Evolutionary conservation across 2,329 filamentous ascomycete genomes (phyloP), one percentile per base, ranked within the genome.

Genomic region (Penicillium brasilianum): DNA sequence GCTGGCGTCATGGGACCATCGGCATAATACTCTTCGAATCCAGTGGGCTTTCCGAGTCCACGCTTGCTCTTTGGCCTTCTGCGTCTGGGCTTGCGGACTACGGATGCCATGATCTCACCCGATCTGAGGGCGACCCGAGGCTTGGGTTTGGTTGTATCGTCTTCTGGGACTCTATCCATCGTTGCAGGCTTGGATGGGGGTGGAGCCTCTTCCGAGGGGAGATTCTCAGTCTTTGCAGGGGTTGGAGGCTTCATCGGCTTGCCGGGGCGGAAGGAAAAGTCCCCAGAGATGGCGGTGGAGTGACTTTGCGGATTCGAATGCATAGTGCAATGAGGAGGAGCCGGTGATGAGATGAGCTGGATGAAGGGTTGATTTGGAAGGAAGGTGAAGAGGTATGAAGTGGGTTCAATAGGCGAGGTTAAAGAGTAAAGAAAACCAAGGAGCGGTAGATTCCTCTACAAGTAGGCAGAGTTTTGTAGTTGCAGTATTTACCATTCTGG

Each of bases 21-120:
- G 13, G 90, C 88, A 72, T 87, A 95, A 74, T 87, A 92, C 63
- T 93, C 89, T 85, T 93, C 91, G 60, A 93, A 93, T 0, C 91
- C 53, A n/a, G 50, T 53, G 14, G 50, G 50, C 20, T 53, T 53
- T 2, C 34, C 69, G 43, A 51, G 50, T 53, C 78, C 78, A 52
- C 77, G 73, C 65, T 80, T 71, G 62, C 75, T 76, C 57, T 76
- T 78, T n/a, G 79, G 69, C 44, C 73, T 76, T 11, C 44, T 69
- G 48, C 72, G 76, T 55, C 64, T 76, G 59, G 69, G 76, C 57
- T 75, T 78, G 50, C 74, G 77, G 30, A 28, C 25, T 4, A 16
- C 8, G 1, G 20, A 25, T n/a, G 28, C 54, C 25, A 48, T n/a
- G 18, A 48, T 54, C 18, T 22, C 16, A 22, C n/a, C 39, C 9